These are phyloP conservation scores for Tuber brumale DNA, from an alignment of 495 filamentous ascomycete species.

Conservation along the genomic window DNA sequence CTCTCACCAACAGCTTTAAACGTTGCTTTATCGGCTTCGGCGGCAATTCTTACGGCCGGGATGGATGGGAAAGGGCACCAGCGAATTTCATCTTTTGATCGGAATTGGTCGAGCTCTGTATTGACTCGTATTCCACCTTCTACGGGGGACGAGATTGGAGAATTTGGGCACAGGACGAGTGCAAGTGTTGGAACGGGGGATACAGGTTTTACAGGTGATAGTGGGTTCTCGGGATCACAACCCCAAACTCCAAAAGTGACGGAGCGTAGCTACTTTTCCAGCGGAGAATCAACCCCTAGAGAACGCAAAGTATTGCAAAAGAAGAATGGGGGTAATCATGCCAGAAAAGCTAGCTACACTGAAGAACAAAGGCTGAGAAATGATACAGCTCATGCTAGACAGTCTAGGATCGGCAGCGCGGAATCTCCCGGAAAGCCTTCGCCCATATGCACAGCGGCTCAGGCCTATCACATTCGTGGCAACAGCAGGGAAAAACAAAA, in stretches of 20 bases:
- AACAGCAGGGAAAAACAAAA: conserved; percentile 38
- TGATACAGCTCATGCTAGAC: conserved; percentile 57
- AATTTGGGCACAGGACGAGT: conserved; percentile 26
- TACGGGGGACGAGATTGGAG: conserved; percentile 49
- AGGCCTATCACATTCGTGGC: conserved; percentile 36
- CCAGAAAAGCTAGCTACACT: conserved; percentile 62
- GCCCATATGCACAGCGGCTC: conserved; percentile 34
- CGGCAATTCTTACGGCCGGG: conserved; percentile 36
- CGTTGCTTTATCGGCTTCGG: conserved; percentile 32
- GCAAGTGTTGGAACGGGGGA: conserved; percentile 40
- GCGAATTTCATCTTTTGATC: conserved; percentile 62
- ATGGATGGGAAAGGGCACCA: conserved; percentile 25
- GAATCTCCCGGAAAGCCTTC: conserved; percentile 32
- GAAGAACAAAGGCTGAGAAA: conserved; percentile 61
- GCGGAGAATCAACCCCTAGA: conserved; percentile 71
- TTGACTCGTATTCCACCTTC: conserved; percentile 40
- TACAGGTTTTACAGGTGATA: conserved; percentile 37
- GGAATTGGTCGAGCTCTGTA: conserved; percentile 55
- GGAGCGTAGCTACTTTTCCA: conserved; percentile 92
- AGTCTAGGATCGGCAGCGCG: conserved; percentile 71
- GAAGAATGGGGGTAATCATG: conserved; percentile 56
- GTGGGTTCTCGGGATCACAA: conserved; percentile 41
- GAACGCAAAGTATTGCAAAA: conserved; percentile 74
- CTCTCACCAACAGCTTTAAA: conserved; percentile 37
- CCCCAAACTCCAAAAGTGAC: conserved; percentile 47